Conservation (phyloP, 2,329 filamentous ascomycete species). For the Curvularia spicifera region DNA sequence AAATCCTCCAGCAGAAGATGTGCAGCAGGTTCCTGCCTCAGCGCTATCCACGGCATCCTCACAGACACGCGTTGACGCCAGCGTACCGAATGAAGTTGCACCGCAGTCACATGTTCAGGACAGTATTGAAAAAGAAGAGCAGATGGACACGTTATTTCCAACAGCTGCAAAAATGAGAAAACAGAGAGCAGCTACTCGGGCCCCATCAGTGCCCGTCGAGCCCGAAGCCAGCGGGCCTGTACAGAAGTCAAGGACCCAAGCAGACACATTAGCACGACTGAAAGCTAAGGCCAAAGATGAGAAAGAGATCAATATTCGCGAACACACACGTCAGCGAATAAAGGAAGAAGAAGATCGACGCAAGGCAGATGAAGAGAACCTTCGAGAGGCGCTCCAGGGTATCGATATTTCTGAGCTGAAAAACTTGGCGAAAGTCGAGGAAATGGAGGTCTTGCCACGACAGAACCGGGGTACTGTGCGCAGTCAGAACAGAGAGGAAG, state of each 20-base stretch:
- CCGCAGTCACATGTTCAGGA: constrained; percentile 47
- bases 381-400: constrained; percentile 63
- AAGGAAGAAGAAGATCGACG: constrained; percentile 61
- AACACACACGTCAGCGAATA: constrained; percentile 56
- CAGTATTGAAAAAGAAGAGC: constrained; percentile 54
- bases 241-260: constrained; percentile 25
- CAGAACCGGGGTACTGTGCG: constrained; percentile 31
- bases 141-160: constrained; percentile 76
- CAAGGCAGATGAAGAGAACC: constrained; percentile 67
- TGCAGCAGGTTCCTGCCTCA: constrained; percentile 24
- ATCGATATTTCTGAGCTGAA: constrained; percentile 76
- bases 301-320: constrained; percentile 68
- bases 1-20: constrained; percentile 35
- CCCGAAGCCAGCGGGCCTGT: constrained; percentile 49
- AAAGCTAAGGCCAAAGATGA: constrained; percentile 53
- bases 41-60: constrained; percentile 14
- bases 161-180: constrained; percentile 79
- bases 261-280: constrained; percentile 52
- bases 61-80: constrained; percentile 25
- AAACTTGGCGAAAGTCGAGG: constrained; percentile 76
- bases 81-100: constrained; percentile 35
- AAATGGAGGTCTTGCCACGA: constrained; percentile 68
- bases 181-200: constrained; percentile 58
- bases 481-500: constrained; percentile 41
- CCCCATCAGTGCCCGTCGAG: constrained; percentile 36